phyloP scores from a whole-genome alignment of 2,329 filamentous ascomycete species.

The Fusarium coicis region DNA sequence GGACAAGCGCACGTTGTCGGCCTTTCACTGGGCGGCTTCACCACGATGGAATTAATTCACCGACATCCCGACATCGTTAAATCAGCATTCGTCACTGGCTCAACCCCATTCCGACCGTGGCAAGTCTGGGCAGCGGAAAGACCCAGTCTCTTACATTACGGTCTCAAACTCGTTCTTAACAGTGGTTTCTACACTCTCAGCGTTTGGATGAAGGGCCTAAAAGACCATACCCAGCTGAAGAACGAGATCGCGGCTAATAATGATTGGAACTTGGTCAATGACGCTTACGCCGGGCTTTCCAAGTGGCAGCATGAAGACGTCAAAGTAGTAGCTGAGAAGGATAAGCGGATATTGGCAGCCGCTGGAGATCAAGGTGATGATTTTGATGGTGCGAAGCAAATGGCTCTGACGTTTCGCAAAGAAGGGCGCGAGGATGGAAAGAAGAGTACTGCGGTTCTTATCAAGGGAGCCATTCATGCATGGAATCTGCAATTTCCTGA shows the following conservation, averaged over 20 bases:
- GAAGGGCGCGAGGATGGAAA: not conserved
- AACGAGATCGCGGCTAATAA: constrained; percentile 49
- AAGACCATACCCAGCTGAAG: constrained; percentile 45
- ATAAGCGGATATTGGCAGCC: constrained; percentile 41
- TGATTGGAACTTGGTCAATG: constrained; percentile 40
- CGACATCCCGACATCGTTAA: constrained; percentile 25
- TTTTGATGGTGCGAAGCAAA: constrained; percentile 35
- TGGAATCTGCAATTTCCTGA: constrained; percentile 56
- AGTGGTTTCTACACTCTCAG: constrained; percentile 43
- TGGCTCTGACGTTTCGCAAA: constrained; percentile 3
- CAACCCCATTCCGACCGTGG: constrained; percentile 47
- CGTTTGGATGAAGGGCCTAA: constrained; percentile 43
- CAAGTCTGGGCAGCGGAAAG: constrained; percentile 41
- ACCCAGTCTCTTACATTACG: constrained; percentile 43
- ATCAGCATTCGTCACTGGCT: constrained; percentile 44
- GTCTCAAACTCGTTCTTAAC: constrained; percentile 41
- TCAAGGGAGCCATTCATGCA: constrained; percentile 42
- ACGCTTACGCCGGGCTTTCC: constrained; percentile 39
- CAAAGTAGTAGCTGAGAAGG: constrained; percentile 24
- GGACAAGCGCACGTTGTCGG: constrained; percentile 54
- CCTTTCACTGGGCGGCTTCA: constrained; percentile 52
- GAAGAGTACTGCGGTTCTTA: not conserved
- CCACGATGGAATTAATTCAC: constrained; percentile 6
- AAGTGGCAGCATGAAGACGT: constrained; percentile 42
- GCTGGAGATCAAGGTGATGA: constrained; percentile 51